phyloP scores from a whole-genome alignment of 164 flowering plant genomes.

The Kingdonia uniflora region DNA sequence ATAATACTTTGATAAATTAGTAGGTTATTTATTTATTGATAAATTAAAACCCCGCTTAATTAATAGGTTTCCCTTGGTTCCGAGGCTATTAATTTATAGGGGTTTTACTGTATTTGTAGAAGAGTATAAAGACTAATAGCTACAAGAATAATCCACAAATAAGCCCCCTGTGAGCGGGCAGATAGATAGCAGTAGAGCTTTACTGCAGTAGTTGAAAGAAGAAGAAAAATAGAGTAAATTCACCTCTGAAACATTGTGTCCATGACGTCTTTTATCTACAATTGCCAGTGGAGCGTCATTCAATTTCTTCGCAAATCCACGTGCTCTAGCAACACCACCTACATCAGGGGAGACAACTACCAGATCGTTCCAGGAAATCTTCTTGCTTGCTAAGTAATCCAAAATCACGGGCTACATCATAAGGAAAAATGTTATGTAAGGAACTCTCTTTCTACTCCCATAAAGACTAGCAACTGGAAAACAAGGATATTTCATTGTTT shows the following conservation, averaged over 20 bases:
- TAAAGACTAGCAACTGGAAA: not conserved
- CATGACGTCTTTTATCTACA: constrained; percentile 94
- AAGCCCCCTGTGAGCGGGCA: too few species aligned
- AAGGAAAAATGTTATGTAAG: constrained; percentile 10
- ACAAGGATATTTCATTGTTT: too few species aligned
- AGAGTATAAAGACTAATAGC: too few species aligned
- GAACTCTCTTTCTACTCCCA: not conserved
- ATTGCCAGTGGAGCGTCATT: constrained; percentile 96
- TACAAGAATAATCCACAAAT: too few species aligned
- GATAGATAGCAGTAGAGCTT: too few species aligned
- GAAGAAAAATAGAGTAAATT: not conserved
- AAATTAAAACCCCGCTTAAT: too few species aligned
- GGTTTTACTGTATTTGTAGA: too few species aligned
- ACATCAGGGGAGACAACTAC: constrained; percentile 97
- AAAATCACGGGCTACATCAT: constrained; percentile 74
- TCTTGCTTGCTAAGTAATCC: constrained; percentile 92
- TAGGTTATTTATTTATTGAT: too few species aligned
- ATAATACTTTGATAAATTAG: too few species aligned
- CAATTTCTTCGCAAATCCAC: constrained; percentile 86
- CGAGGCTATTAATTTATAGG: too few species aligned
- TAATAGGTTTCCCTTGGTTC: too few species aligned
- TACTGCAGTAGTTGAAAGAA: not conserved
- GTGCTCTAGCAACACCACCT: constrained; percentile 94
- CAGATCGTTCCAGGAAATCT: constrained; percentile 50
- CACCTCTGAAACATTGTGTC: constrained; percentile 92